Base-by-base conservation (phyloP, 2,329 filamentous ascomycete genomes). In the Monosporascus sp. region DNA sequence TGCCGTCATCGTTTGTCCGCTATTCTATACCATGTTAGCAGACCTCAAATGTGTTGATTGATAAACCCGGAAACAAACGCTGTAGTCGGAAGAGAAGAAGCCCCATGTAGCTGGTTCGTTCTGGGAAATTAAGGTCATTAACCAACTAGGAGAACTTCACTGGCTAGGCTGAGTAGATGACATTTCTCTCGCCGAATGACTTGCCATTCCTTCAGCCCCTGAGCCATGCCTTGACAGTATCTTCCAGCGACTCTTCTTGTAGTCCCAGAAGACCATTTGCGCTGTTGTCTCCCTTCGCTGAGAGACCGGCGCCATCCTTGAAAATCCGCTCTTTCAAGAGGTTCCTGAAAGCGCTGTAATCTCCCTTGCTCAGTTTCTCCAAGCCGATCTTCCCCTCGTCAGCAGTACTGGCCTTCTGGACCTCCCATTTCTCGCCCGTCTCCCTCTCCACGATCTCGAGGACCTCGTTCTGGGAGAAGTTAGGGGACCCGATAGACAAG, bases 381-480 rank as follows among this genome's bases (percentile, higher is more conserved):
- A 68, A 62, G 3, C 70, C 75, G n/a, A 56, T 61, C 61, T 68
- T 66, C 49, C 70, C 62, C 48, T 71, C 55, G 8, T 73, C 73
- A 0, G 58, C 62, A 20, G 69, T 67, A 9, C 58, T 65, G 8
- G 65, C 53, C 6, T 64, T 66, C 3, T 70, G 72, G 2, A 84
- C 70, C 0, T 72, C 69, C 73, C 77, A 85, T 55, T 78, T 77
- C 18, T 68, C 62, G 2, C 75, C 76, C 0, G 78, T 80, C 11
- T 74, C 68, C 52, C 77, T 75, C 66, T 88, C 80, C 2, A 80
- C 68, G 0, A 74, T 63, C 14, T 69, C 65, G 1, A 87, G 62
- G 2, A 88, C 66, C 57, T 86, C 73, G 18, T 80, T 79, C 66
- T 86, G 83, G 1, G 78, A 77, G 0, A 78, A 75, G 31, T 76